A percentile compares a stretch with the other conserved stretches of the same genome.
Evolutionary conservation across 1,284 basidiomycete genomes (phyloP).

Genomic region (Microbotryum violaceum): DNA sequence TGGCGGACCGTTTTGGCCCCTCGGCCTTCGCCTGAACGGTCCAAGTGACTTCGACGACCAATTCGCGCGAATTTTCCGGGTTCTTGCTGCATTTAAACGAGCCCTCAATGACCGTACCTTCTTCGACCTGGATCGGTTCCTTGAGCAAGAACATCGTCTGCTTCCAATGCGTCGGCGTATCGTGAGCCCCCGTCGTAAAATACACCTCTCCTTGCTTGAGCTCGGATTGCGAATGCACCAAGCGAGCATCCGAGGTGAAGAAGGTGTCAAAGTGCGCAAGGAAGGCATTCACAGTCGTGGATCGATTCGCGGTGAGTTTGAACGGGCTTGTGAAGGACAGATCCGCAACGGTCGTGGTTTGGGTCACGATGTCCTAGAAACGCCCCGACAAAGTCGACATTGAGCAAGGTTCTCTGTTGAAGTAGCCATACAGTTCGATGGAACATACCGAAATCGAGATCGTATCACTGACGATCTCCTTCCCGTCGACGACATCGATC

Average conservation of each 20-base stretch:
- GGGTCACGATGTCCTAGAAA: conserved; percentile 61
- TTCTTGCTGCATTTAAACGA: conserved; percentile 77
- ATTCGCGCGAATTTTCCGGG: conserved; percentile 70
- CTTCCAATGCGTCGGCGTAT: conserved; percentile 94
- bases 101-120: conserved; percentile 73
- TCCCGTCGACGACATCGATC: conserved; percentile 65
- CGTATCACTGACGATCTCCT: conserved; percentile 62
- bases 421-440: too few species aligned
- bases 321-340: conserved; percentile 74
- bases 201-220: conserved; percentile 53
- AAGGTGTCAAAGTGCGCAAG: conserved; percentile 92
- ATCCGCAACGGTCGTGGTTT: conserved; percentile 56
- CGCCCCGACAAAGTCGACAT: not conserved
- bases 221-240: conserved; percentile 8
- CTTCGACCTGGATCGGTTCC: conserved; percentile 62
- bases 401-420: too few species aligned
- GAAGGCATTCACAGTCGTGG: conserved; percentile 66
- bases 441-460: conserved; percentile 57
- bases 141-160: conserved; percentile 84
- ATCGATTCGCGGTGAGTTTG: conserved; percentile 55
- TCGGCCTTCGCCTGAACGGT: conserved; percentile 43
- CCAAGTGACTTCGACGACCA: conserved; percentile 90
- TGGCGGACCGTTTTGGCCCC: conserved; percentile 2
- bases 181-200: conserved; percentile 84
- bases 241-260: conserved; percentile 57